phyloP scores from a whole-genome alignment of 2,329 filamentous ascomycete species.

The Pyrenophora teres region DNA sequence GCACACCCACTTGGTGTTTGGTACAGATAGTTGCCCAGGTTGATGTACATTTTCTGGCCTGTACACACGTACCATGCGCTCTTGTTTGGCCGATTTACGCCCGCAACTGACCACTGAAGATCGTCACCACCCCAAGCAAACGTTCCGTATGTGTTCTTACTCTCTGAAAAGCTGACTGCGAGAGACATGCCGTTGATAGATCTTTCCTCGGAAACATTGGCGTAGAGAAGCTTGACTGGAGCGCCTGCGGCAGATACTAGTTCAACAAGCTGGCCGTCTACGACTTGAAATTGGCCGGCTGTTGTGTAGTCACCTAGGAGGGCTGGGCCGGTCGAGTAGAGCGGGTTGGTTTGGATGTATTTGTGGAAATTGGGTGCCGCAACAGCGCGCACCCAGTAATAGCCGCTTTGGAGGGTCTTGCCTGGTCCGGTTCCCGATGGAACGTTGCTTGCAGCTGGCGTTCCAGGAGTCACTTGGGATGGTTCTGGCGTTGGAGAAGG shows the following conservation, averaged over 20 bases:
- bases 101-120: conserved; percentile 58
- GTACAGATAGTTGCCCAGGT: conserved; percentile 64
- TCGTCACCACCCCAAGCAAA: conserved; percentile 65
- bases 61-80: conserved; percentile 65
- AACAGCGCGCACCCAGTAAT: conserved; percentile 64
- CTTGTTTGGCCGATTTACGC: conserved; percentile 58
- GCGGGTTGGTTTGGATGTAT: conserved; percentile 46
- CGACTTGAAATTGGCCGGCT: conserved; percentile 63
- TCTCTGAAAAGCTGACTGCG: conserved; percentile 57
- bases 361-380: conserved; percentile 60
- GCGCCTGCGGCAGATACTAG: conserved; percentile 56
- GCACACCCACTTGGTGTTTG: conserved; percentile 62
- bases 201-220: conserved; percentile 31
- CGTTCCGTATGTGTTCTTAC: conserved; percentile 59
- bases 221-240: conserved; percentile 49
- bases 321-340: conserved; percentile 53
- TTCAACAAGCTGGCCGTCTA: conserved; percentile 61
- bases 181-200: conserved; percentile 49
- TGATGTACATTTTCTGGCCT: conserved; percentile 59
- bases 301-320: conserved; percentile 58
- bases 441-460: conserved; percentile 28
- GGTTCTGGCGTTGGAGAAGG: conserved; percentile 21
- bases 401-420: conserved; percentile 56
- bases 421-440: conserved; percentile 47
- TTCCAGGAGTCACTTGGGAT: conserved; percentile 10